Evolutionary conservation across 768 basidiomycete genomes (phyloP), one percentile per base, ranked within the genome.

Genomic region (Suillus hirtellus): DNA sequence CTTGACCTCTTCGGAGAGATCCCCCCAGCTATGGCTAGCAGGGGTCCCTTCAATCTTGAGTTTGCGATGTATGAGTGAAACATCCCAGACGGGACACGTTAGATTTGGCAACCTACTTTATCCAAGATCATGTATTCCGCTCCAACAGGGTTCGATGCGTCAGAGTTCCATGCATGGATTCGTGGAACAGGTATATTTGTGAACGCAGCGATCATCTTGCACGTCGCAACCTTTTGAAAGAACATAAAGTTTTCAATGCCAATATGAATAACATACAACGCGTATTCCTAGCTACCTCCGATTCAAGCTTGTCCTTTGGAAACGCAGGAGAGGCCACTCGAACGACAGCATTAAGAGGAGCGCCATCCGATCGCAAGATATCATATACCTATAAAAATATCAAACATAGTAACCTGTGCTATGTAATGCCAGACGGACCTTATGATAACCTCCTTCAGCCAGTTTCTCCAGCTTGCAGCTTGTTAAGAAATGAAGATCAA

Each of bases 291-390:
- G 31, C 50, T 52, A 34, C 50, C 50, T 52, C 50, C 10, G 50
- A 52, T 4, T 52, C 50, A 5, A 52, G 50, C 5, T 52, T 52
- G 31, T 52, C 50, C 31, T 52, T 52, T 19, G 50, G 50, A 19
- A 50, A 52, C 27, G 50, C 50, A 31, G 50, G 50, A 34, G 50
- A 52, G 31, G 50, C 50, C 17, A 31, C 50, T 19, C 50, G 50
- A 52, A 52, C 50, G 9, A 52, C 50, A 19, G 50, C 50, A 19
- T 52, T 31, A 34, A 52, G 17, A 10, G 50, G 9, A 17, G 31
- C 2, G 11, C 50, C 50, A 31, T 52, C 31, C 17, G 2, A 11
- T 17, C 50, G 50, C 31, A 52, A 11, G 9, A 52, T 19, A 52
- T 52, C 17, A 19, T 52, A 52, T 34, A 52, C 10, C 50, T 52